A percentile compares a stretch with the other conserved stretches of the same genome.
These are phyloP conservation scores for Candida piceae DNA, from an alignment of 805 yeast genomes.

Conservation along the genomic window DNA sequence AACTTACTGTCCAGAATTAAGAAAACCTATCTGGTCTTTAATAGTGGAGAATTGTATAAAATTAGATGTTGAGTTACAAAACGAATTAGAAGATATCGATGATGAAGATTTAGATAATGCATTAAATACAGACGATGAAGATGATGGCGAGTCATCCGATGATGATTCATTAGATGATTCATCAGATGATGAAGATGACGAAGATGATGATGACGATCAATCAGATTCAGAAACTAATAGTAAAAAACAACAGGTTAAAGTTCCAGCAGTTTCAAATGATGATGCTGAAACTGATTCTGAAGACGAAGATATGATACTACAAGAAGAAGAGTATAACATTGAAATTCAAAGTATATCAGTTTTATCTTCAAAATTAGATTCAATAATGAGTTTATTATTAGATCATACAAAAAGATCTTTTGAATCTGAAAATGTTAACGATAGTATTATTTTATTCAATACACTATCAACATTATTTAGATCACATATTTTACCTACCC, in stretches of 20 bases:
- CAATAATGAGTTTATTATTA: constrained; percentile 56
- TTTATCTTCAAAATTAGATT: constrained; percentile 67
- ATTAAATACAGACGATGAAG: constrained; percentile 28
- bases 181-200: constrained; percentile 25
- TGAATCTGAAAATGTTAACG: constrained; percentile 45
- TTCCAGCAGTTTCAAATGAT: constrained; percentile 27
- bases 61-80: constrained; percentile 87
- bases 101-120: constrained; percentile 60
- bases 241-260: too few species aligned
- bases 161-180: constrained; percentile 27
- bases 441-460: constrained; percentile 64
- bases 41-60: constrained; percentile 76
- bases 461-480: constrained; percentile 73
- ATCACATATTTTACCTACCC: constrained; percentile 84
- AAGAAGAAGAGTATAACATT: constrained; percentile 43
- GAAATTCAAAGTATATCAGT: constrained; percentile 46
- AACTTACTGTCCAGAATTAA: constrained; percentile 71
- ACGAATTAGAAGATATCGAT: constrained; percentile 79
- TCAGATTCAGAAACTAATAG: constrained; percentile 30
- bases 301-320: constrained; percentile 23
- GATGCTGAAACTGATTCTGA: constrained; percentile 28
- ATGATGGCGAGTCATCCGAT: constrained; percentile 3
- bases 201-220: constrained; percentile 24
- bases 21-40: constrained; percentile 71
- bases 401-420: constrained; percentile 44